Evolutionary conservation across 495 filamentous ascomycete genomes (phyloP).

Genomic region (Penicillium daleae): DNA sequence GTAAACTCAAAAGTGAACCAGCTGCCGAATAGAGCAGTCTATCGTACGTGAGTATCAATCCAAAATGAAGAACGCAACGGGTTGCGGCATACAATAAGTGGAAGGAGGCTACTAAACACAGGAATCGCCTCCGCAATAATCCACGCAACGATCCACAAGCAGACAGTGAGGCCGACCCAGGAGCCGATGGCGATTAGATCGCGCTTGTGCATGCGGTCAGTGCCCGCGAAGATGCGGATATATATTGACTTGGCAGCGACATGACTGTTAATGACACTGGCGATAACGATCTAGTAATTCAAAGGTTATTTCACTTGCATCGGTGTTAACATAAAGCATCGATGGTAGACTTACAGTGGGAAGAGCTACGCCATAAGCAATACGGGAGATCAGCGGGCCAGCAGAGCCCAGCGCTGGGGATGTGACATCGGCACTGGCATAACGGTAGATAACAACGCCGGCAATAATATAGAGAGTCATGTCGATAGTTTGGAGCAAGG

Average conservation of each 20-base stretch:
- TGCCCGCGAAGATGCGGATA: slow-evolving; percentile 60
- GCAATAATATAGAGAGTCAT: slow-evolving; percentile 64
- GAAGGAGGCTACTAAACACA: slow-evolving; percentile 68
- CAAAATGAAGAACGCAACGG: slow-evolving; percentile 8
- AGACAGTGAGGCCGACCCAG: slow-evolving; percentile 60
- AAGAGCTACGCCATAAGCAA: slow-evolving; percentile 77
- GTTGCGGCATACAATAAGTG: slow-evolving; percentile 42
- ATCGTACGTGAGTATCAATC: background rate
- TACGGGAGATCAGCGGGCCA: slow-evolving; percentile 62
- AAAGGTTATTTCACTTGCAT: background rate
- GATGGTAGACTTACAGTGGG: slow-evolving; percentile 56
- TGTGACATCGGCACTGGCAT: slow-evolving; percentile 64
- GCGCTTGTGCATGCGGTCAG: slow-evolving; percentile 62
- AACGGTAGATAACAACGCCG: slow-evolving; percentile 65
- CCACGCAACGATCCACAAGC: slow-evolving; percentile 68
- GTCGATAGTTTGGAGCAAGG: slow-evolving; percentile 63
- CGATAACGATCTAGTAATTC: slow-evolving; percentile 45
- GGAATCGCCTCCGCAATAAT: slow-evolving; percentile 73
- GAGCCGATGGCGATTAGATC: slow-evolving; percentile 51
- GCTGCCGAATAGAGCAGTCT: slow-evolving; percentile 46
- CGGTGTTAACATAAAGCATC: background rate
- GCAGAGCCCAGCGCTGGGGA: slow-evolving; percentile 76
- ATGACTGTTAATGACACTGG: slow-evolving; percentile 71
- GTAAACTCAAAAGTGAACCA: slow-evolving; percentile 51
- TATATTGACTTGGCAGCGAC: slow-evolving; percentile 67